These are phyloP conservation scores for Lactuca saligna DNA, from an alignment of 129 eudicot species.

Conservation along the genomic window DNA sequence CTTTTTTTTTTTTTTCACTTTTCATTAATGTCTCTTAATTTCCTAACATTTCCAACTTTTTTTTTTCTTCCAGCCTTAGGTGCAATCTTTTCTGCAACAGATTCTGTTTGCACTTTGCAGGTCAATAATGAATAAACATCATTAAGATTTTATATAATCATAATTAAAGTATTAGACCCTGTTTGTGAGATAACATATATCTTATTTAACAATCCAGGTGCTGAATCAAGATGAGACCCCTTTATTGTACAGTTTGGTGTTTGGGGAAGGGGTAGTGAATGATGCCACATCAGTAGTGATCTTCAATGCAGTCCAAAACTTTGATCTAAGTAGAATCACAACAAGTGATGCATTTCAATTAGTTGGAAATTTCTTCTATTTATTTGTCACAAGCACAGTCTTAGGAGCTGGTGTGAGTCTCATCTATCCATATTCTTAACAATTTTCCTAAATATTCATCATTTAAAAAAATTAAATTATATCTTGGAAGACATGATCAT, in stretches of 20 bases:
- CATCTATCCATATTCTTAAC: slow-evolving; percentile 10
- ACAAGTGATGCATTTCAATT: slow-evolving; percentile 48
- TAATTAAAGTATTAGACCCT: background rate
- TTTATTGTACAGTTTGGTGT: slow-evolving; percentile 73
- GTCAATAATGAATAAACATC: slow-evolving; percentile 11
- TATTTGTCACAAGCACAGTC: slow-evolving; percentile 67
- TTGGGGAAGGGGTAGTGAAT: slow-evolving; percentile 89
- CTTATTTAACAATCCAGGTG: slow-evolving; percentile 44
- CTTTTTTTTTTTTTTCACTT: background rate
- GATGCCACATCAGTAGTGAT: slow-evolving; percentile 89
- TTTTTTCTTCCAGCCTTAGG: slow-evolving; percentile 44
- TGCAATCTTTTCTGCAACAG: slow-evolving; percentile 73
- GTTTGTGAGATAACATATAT: slow-evolving; percentile 17
- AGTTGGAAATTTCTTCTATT: slow-evolving; percentile 61
- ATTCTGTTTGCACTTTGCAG: slow-evolving; percentile 84
- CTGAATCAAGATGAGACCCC: slow-evolving; percentile 90
- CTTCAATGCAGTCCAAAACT: slow-evolving; percentile 82
- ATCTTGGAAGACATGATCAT: slow-evolving; percentile 2
- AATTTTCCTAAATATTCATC: background rate
- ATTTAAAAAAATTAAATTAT: background rate
- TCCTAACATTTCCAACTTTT: slow-evolving; percentile 14
- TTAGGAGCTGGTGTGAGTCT: slow-evolving; percentile 68
- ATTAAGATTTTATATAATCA: slow-evolving; percentile 3
- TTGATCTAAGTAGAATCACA: slow-evolving; percentile 63
- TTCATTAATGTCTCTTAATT: background rate